Conservation (phyloP, 2,329 filamentous ascomycete genomes). For the Exserohilum rostratum region DNA sequence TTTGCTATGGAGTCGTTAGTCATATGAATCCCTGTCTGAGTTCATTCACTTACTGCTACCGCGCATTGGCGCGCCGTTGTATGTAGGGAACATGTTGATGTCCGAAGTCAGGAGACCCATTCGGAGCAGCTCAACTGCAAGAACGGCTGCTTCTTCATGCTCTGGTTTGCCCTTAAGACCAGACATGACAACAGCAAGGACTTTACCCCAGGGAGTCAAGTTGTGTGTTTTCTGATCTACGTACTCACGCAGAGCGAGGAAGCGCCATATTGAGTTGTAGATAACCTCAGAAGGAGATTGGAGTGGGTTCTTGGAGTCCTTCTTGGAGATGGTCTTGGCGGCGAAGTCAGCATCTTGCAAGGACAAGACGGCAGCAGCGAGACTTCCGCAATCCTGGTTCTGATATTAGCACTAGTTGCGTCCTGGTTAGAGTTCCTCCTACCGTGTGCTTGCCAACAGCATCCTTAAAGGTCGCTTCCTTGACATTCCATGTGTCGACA, state of each 20-base stretch:
- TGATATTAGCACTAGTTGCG: slow-evolving; percentile 11
- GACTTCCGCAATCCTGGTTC: slow-evolving; percentile 37
- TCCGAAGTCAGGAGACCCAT: slow-evolving; percentile 78
- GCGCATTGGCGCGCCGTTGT: slow-evolving; percentile 64
- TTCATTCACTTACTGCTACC: slow-evolving; percentile 49
- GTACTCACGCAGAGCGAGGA: slow-evolving; percentile 87
- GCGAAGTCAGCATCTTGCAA: slow-evolving; percentile 74
- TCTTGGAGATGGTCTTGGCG: slow-evolving; percentile 68
- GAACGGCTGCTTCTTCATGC: slow-evolving; percentile 77
- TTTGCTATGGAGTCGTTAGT: slow-evolving; percentile 58
- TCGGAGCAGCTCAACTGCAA: slow-evolving; percentile 84
- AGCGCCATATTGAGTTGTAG: slow-evolving; percentile 82
- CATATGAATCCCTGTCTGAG: background rate
- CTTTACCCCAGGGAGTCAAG: slow-evolving; percentile 80
- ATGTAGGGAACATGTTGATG: slow-evolving; percentile 61
- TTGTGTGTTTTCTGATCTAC: slow-evolving; percentile 74
- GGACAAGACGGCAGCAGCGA: slow-evolving; percentile 62
- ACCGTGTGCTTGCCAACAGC: slow-evolving; percentile 37
- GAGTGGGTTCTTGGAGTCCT: slow-evolving; percentile 52
- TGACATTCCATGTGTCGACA: slow-evolving; percentile 74
- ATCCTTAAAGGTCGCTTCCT: slow-evolving; percentile 61
- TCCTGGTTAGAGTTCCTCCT: background rate
- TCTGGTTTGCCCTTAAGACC: slow-evolving; percentile 63
- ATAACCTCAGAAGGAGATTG: slow-evolving; percentile 74
- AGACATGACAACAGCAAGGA: slow-evolving; percentile 72